Evolutionary conservation across 2,329 filamentous ascomycete species (phyloP).

Genomic region (Penicillium thymicola): DNA sequence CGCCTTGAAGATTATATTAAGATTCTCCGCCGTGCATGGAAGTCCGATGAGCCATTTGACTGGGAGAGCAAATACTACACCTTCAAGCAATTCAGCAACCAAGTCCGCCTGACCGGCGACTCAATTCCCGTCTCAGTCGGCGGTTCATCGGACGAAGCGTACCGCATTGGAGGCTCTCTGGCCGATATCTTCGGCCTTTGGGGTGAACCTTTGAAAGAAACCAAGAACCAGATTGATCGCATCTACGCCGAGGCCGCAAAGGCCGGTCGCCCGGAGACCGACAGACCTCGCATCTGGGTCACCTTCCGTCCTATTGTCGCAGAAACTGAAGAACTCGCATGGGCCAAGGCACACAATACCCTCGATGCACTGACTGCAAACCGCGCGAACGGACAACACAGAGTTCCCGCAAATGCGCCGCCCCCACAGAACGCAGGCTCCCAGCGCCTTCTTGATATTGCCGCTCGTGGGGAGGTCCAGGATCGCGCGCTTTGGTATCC

Average conservation of each 20-base stretch:
- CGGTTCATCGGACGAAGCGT: constrained; percentile 58
- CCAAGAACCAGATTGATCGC: constrained; percentile 59
- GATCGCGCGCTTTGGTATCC: constrained; percentile 63
- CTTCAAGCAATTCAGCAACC: constrained; percentile 58
- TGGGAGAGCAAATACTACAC: constrained; percentile 60
- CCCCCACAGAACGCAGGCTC: constrained; percentile 59
- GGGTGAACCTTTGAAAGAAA: constrained; percentile 63
- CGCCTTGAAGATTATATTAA: constrained; percentile 61
- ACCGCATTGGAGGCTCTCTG: constrained; percentile 57
- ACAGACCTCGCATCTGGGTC: constrained; percentile 61
- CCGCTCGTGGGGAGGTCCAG: constrained; percentile 52
- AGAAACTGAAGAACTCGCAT: constrained; percentile 61
- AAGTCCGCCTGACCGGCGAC: constrained; percentile 53
- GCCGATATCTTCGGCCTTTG: constrained; percentile 63
- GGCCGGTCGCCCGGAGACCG: constrained; percentile 52
- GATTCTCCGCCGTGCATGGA: constrained; percentile 59
- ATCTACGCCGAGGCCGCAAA: constrained; percentile 59
- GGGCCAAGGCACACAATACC: constrained; percentile 58
- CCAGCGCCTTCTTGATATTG: constrained; percentile 58
- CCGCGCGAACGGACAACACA: constrained; percentile 36
- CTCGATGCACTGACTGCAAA: constrained; percentile 52
- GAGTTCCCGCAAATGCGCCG: constrained; percentile 29
- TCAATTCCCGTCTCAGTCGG: constrained; percentile 59
- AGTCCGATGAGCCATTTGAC: constrained; percentile 56
- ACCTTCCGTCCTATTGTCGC: constrained; percentile 61